These are phyloP conservation scores for Adansonia grandidieri DNA, from an alignment of 441 rosid genomes.

Conservation along the genomic window DNA sequence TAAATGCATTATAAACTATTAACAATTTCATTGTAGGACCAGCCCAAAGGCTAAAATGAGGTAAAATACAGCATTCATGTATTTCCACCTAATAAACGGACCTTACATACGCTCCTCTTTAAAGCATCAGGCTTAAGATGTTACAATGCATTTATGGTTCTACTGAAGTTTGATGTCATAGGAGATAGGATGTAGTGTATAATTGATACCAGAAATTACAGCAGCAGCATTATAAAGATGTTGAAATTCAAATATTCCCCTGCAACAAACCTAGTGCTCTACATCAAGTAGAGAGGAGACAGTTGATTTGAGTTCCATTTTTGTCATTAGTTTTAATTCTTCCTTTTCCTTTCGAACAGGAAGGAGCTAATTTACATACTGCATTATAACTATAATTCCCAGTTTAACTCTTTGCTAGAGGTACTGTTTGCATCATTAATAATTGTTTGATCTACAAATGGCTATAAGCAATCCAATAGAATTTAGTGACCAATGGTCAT, in stretches of 20 bases:
- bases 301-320: background rate
- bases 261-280: background rate
- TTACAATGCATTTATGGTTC: background rate
- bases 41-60: constrained; percentile 1
- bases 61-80: background rate
- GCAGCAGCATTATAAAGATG: background rate
- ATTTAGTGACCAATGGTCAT: background rate
- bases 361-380: background rate
- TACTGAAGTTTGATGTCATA: no score
- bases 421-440: background rate
- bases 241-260: background rate
- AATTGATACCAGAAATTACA: background rate
- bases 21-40: background rate
- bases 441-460: background rate
- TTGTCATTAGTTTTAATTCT: background rate
- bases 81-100: background rate
- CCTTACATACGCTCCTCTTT: background rate
- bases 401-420: background rate
- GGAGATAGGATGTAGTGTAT: no score
- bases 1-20: constrained; percentile 12
- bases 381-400: background rate
- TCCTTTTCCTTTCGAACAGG: background rate
- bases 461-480: background rate
- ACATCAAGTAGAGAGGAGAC: background rate
- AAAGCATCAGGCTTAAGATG: background rate